A percentile compares a stretch with the other conserved stretches of the same genome.
Conservation (phyloP, 2,329 filamentous ascomycete species). For the Pseudogymnoascus sp. region DNA sequence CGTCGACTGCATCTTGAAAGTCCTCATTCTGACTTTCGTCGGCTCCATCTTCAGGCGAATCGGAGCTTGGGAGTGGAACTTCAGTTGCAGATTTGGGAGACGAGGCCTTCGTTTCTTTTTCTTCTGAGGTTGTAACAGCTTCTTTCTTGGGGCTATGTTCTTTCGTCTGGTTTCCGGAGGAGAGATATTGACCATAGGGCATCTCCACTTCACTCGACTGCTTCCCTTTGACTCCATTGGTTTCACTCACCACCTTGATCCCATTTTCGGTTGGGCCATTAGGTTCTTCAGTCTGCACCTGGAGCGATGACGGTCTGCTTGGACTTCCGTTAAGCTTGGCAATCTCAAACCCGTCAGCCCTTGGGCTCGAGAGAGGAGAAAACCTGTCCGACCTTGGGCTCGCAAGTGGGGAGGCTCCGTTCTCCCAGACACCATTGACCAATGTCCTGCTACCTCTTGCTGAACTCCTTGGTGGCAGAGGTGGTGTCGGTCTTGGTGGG, state of each 20-base stretch:
- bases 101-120: background rate
- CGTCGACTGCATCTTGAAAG: background rate
- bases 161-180: background rate
- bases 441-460: slow-evolving; percentile 32
- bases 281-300: background rate
- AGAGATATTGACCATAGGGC: background rate
- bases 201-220: background rate
- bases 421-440: slow-evolving; percentile 18
- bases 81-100: background rate
- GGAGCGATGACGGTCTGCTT: background rate
- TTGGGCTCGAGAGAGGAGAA: slow-evolving; percentile 9
- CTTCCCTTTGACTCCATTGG: background rate
- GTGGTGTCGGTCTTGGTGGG: slow-evolving; percentile 70
- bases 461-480: slow-evolving; percentile 66
- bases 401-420: slow-evolving; percentile 11
- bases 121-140: background rate
- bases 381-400: slow-evolving; percentile 9
- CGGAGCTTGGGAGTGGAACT: background rate
- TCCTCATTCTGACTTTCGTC: slow-evolving; percentile 1
- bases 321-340: background rate
- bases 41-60: background rate
- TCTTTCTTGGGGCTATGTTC: background rate
- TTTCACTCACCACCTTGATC: background rate
- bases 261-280: background rate
- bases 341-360: slow-evolving; percentile 2